Evolutionary conservation across 225 moss, liverwort and hornwort genomes (phyloP), one percentile per base, ranked within the genome.

Genomic region (Neckera pumila): DNA sequence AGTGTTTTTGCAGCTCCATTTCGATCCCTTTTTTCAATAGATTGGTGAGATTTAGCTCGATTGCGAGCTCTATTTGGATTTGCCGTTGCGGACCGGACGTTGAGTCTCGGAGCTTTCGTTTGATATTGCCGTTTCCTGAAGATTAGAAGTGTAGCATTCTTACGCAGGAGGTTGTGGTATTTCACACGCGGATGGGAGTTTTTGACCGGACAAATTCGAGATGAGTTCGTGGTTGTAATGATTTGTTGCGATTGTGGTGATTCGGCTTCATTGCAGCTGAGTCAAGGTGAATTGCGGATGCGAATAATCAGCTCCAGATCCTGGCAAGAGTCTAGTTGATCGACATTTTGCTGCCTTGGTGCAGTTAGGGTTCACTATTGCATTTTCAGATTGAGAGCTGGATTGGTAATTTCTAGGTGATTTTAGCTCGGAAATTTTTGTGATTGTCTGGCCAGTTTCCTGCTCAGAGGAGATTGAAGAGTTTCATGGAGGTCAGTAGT

Each of bases 361-460:
- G 84, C 51, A 89, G 75, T 90, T 93, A 93, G 93, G 91, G 91
- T 91, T 91, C n/a, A 59, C 72, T 86, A 18, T 16, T 69, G 72
- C 86, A 70, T 84, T 85, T 58, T 79, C 85, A 66, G 43, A 58
- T 47, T 72, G 84, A 51, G 22, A 66, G 67, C 31, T 30, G 43
- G 23, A 58, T 67, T 88, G 86, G 45, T 87, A 3, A 57, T 85
- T 49, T 82, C 33, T 76, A 85, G 81, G 38, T 33, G 60, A 60
- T 81, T 51, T 53, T 66, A 49, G 59, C 40, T 64, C 22, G 45
- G n/a, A 62, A 66, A 14, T 31, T 75, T 75, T 75, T 58, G 14
- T 30, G 64, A 65, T 77, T 70, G 58, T 20, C 23, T 56, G 56
- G 31, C 57, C 20, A 76, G 71, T 53, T 51, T n/a, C 20, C 45